A percentile compares a stretch with the other conserved stretches of the same genome.
phyloP scores from a whole-genome alignment of 2,329 filamentous ascomycete genomes.

The Cercospora beticola region DNA sequence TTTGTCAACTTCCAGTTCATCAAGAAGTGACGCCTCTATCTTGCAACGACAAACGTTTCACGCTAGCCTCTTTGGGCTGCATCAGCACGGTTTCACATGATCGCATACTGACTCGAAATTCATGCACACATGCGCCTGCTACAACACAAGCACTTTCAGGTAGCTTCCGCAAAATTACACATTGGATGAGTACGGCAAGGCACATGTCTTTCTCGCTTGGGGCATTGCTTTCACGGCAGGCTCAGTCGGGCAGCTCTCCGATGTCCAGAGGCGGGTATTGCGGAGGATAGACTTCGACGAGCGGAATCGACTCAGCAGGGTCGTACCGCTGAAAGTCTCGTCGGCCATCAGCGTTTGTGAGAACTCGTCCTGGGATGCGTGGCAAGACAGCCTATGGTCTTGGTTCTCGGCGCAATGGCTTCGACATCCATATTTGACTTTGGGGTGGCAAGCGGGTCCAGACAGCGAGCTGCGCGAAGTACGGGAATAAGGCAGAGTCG shows the following conservation, averaged over 20 bases:
- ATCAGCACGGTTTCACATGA: not conserved
- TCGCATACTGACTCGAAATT: not conserved
- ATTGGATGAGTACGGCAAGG: not conserved
- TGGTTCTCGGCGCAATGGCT: constrained; percentile 5
- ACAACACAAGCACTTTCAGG: not conserved
- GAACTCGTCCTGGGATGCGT: not conserved
- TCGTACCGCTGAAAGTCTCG: not conserved
- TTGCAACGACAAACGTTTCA: not conserved
- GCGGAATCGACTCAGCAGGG: not conserved
- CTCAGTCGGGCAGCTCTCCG: not conserved
- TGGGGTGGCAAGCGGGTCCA: not conserved
- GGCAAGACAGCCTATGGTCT: not conserved
- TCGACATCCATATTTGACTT: constrained; percentile 1
- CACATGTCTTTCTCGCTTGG: not conserved
- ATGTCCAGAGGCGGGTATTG: constrained; percentile 1
- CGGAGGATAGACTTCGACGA: not conserved
- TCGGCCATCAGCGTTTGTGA: no score
- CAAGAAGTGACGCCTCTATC: not conserved
- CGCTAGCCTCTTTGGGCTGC: not conserved
- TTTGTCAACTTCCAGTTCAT: not conserved
- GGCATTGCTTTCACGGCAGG: not conserved
- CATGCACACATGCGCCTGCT: not conserved
- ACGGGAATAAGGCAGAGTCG: constrained; percentile 6
- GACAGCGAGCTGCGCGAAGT: not conserved
- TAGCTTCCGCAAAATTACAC: not conserved